A percentile compares a stretch with the other conserved stretches of the same genome.
Evolutionary conservation across 805 yeast genomes (phyloP).

Genomic region (Sungouiozyma ichnusensis): DNA sequence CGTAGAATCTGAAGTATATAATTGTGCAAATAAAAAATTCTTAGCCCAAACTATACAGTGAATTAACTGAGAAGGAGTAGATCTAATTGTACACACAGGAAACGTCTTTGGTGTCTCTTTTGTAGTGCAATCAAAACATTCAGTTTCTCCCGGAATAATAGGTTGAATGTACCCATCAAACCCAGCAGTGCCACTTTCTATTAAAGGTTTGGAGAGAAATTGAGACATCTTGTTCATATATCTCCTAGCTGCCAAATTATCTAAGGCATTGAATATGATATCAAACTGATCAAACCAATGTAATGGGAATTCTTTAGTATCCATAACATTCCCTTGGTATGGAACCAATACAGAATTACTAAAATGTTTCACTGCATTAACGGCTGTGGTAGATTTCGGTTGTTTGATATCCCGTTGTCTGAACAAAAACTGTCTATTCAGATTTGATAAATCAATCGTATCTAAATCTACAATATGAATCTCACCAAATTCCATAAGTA

Average conservation of each 20-base stretch:
- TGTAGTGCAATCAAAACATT: slow-evolving; percentile 86
- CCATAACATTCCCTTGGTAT: slow-evolving; percentile 83
- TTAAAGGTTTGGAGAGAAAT: slow-evolving; percentile 59
- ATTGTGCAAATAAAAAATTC: slow-evolving; percentile 71
- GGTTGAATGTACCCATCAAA: slow-evolving; percentile 92
- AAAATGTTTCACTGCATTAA: slow-evolving; percentile 67
- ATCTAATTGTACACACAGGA: slow-evolving; percentile 94
- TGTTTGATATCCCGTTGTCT: slow-evolving; percentile 82
- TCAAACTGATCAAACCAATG: slow-evolving; percentile 71
- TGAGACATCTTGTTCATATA: slow-evolving; percentile 80
- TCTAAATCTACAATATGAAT: slow-evolving; percentile 91
- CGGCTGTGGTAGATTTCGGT: slow-evolving; percentile 79
- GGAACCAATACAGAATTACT: slow-evolving; percentile 58
- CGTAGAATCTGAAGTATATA: slow-evolving; percentile 42
- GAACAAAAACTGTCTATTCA: slow-evolving; percentile 88
- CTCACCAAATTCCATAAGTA: slow-evolving; percentile 72
- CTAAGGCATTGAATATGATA: slow-evolving; percentile 83
- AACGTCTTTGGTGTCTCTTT: slow-evolving; percentile 83
- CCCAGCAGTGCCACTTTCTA: slow-evolving; percentile 95
- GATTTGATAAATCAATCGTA: slow-evolving; percentile 83
- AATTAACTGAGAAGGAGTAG: slow-evolving; percentile 92
- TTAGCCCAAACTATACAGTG: slow-evolving; percentile 98
- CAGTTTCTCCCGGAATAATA: slow-evolving; percentile 68
- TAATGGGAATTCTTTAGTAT: slow-evolving; percentile 55
- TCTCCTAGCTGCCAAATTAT: slow-evolving; percentile 83